phyloP scores from a whole-genome alignment of 768 basidiomycete species.

The Leccinum disarticulatum region DNA sequence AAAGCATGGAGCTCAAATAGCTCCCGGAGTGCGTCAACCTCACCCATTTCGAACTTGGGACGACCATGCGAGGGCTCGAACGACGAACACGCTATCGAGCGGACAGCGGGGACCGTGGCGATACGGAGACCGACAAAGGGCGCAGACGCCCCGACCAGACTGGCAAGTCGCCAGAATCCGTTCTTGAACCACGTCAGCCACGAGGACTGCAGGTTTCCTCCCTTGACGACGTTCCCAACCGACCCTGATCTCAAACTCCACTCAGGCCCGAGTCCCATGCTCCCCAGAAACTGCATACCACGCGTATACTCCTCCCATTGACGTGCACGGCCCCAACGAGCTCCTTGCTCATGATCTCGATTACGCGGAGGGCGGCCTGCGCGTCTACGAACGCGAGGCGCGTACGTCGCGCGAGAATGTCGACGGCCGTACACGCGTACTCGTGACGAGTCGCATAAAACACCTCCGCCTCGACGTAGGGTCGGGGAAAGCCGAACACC shows the following conservation, averaged over 20 bases:
- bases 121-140: not conserved
- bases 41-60: slow-evolving; percentile 54
- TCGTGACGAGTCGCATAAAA: slow-evolving; percentile 86
- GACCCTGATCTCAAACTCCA: not conserved
- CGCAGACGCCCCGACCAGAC: slow-evolving; percentile 13
- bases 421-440: slow-evolving; percentile 89
- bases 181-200: slow-evolving; percentile 10
- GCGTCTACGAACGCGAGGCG: slow-evolving; percentile 95
- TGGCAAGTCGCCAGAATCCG: slow-evolving; percentile 22
- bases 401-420: slow-evolving; percentile 89
- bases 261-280: slow-evolving; percentile 79
- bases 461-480: slow-evolving; percentile 90
- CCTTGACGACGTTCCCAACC: not conserved
- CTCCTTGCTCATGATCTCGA: slow-evolving; percentile 89
- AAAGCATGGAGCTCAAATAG: slow-evolving; percentile 32
- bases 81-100: slow-evolving; percentile 8
- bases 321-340: slow-evolving; percentile 68
- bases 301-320: slow-evolving; percentile 57
- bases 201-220: not conserved
- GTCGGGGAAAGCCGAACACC: slow-evolving; percentile 67
- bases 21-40: slow-evolving; percentile 42
- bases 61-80: slow-evolving; percentile 40
- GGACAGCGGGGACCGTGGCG: not conserved
- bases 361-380: slow-evolving; percentile 77
- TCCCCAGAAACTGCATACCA: slow-evolving; percentile 67